Evolutionary conservation across 2,329 filamentous ascomycete genomes (phyloP).

Genomic region (Drechmeria coniospora): DNA sequence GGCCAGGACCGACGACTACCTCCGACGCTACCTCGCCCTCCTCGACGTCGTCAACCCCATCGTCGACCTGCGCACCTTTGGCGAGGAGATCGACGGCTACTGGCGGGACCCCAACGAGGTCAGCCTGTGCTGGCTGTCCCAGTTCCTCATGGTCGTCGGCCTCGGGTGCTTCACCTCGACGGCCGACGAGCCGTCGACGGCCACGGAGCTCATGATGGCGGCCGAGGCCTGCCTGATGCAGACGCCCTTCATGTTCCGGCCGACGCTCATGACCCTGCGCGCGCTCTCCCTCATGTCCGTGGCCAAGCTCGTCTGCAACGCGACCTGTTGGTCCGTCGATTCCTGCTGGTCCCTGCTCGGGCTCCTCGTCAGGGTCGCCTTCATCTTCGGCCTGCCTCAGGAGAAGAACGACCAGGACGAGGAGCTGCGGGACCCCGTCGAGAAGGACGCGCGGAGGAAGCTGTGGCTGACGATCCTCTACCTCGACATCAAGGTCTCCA

Average conservation of each 20-base stretch:
- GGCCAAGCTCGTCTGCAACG: constrained; percentile 21
- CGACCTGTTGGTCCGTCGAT: constrained; percentile 21
- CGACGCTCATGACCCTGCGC: constrained; percentile 16
- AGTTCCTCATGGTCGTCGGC: constrained; percentile 20
- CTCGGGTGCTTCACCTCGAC: constrained; percentile 18
- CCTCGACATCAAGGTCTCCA: constrained; percentile 19
- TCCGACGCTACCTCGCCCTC: constrained; percentile 15
- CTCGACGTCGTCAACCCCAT: constrained; percentile 20
- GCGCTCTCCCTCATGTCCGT: constrained; percentile 17
- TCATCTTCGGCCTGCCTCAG: constrained; percentile 19
- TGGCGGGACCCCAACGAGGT: constrained; percentile 15
- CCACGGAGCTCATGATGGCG: constrained; percentile 20
- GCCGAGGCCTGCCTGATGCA: constrained; percentile 21
- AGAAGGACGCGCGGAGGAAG: constrained; percentile 13
- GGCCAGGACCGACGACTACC: constrained; percentile 11
- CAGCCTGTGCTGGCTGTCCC: constrained; percentile 17
- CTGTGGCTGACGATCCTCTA: constrained; percentile 21
- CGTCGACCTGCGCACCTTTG: constrained; percentile 15
- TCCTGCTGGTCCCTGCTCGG: constrained; percentile 20
- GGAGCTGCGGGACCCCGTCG: constrained; percentile 9
- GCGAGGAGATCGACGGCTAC: constrained; percentile 15
- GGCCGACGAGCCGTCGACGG: constrained; percentile 15
- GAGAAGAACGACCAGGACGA: constrained; percentile 11
- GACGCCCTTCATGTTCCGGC: constrained; percentile 22
- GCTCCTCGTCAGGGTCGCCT: constrained; percentile 17